Evolutionary conservation across 805 yeast genomes (phyloP).

Genomic region (Komagataella pseudopastoris): DNA sequence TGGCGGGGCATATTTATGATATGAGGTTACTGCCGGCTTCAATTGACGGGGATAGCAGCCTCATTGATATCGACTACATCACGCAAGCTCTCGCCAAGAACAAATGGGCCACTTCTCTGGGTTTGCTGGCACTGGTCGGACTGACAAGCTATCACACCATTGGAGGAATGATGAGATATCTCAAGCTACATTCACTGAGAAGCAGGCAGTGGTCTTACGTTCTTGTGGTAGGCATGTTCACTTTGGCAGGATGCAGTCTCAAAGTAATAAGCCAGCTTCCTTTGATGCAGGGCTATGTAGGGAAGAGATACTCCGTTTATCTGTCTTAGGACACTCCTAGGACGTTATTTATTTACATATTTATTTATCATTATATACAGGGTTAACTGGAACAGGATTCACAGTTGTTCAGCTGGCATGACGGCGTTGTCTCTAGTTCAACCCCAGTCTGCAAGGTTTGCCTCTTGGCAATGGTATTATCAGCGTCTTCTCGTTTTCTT

Average conservation of each 20-base stretch:
- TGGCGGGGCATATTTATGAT: slow-evolving; percentile 31
- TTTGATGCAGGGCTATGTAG: slow-evolving; percentile 11
- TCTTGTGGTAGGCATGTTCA: slow-evolving; percentile 20
- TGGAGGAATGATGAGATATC: slow-evolving; percentile 37
- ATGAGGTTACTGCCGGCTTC: slow-evolving; percentile 35
- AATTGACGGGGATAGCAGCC: slow-evolving; percentile 53
- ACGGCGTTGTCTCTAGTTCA: slow-evolving; percentile 7
- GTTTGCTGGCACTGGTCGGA: slow-evolving; percentile 21
- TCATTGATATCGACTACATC: slow-evolving; percentile 38
- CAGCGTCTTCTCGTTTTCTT: not conserved
- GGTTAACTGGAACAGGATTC: slow-evolving; percentile 23
- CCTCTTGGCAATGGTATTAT: not conserved
- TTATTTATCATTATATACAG: not conserved
- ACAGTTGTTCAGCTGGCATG: slow-evolving; percentile 14
- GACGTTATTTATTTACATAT: slow-evolving; percentile 1
- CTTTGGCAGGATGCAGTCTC: slow-evolving; percentile 24
- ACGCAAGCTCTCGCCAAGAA: slow-evolving; percentile 19
- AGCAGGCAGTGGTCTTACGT: slow-evolving; percentile 32
- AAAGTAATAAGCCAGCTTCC: slow-evolving; percentile 10
- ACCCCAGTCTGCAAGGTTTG: not conserved
- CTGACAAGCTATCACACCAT: slow-evolving; percentile 37
- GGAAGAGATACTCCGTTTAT: slow-evolving; percentile 9
- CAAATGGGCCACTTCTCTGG: slow-evolving; percentile 10
- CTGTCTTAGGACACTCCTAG: not conserved
- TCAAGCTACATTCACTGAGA: slow-evolving; percentile 21